phyloP scores from a whole-genome alignment of 2,329 filamentous ascomycete genomes.

The Trichoderma cornu-damae region DNA sequence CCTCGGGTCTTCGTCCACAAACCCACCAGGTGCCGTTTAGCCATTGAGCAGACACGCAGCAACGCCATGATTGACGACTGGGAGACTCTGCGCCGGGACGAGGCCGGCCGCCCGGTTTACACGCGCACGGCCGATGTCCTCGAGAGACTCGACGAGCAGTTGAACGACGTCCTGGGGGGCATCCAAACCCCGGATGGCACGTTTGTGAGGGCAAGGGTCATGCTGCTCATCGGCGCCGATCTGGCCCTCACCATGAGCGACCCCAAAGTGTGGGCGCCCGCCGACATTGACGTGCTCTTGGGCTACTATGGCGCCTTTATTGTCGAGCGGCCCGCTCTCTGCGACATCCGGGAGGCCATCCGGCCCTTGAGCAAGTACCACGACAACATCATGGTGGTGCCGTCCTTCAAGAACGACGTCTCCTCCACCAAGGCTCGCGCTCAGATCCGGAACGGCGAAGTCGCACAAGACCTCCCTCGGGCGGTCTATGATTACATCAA shows the following conservation, averaged over 20 bases:
- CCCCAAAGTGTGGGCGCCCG: slow-evolving; percentile 68
- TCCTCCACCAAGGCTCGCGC: slow-evolving; percentile 73
- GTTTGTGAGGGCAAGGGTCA: slow-evolving; percentile 61
- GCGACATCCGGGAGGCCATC: slow-evolving; percentile 77
- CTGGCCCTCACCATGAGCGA: slow-evolving; percentile 64
- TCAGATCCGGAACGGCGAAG: slow-evolving; percentile 70
- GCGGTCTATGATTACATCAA: slow-evolving; percentile 68
- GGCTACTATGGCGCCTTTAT: slow-evolving; percentile 74
- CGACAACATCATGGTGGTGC: slow-evolving; percentile 76
- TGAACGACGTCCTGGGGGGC: slow-evolving; percentile 73
- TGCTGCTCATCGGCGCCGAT: slow-evolving; percentile 71
- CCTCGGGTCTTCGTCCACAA: background rate
- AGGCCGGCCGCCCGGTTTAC: slow-evolving; percentile 63
- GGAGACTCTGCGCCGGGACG: slow-evolving; percentile 52
- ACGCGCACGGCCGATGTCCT: slow-evolving; percentile 79
- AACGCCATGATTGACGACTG: slow-evolving; percentile 80
- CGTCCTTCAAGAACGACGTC: slow-evolving; percentile 79
- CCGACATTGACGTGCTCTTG: slow-evolving; percentile 79
- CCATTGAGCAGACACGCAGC: slow-evolving; percentile 63
- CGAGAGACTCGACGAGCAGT: slow-evolving; percentile 79
- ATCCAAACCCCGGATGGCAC: slow-evolving; percentile 60
- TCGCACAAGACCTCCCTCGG: slow-evolving; percentile 65
- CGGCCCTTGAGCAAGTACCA: slow-evolving; percentile 70
- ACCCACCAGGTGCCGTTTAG: slow-evolving; percentile 63
- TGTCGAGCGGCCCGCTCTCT: slow-evolving; percentile 68